Base-by-base conservation (phyloP, 106 monocot genomes). In the Alisma plantagoaquatica region DNA sequence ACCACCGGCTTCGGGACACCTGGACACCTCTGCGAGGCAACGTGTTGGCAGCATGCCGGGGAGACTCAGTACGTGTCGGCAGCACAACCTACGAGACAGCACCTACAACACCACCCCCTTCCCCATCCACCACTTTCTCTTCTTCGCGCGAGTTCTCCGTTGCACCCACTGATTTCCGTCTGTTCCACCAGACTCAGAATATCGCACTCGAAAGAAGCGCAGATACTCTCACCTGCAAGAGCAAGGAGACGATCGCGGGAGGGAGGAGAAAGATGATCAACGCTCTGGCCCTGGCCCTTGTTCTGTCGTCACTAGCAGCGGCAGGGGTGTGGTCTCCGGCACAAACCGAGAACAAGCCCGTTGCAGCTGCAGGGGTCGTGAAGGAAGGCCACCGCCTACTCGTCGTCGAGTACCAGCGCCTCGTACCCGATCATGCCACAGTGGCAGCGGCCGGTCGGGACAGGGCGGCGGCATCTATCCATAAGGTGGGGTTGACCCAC, bases 261-360 rank as follows among this genome's bases (percentile, higher is more conserved):
- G n/a, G n/a, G n/a, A n/a, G n/a, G n/a, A n/a, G n/a, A 50, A 31
- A 21, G 10, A 92, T 92, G 82, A 79, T 87, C 61, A 92, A 87
- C 67, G 20, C 72, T 1, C 19, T 78, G 17, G 77, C 91, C 5
- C 2, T 92, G 9, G 55, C 49, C 30, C 52, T 63, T 32, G 35
- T 83, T 38, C 0, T 77, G 62, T 56, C 76, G 53, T 70, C 92
- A 33, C 71, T 92, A 29, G 68, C 74, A 29, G 64, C 67, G 46
- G 79, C 86, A 56, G 74, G 79, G 1, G 47, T 92, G 28, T 83
- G 68, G 70, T 82, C 82, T 0, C 86, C 86, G 3, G n/a, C n/a
- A n/a, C n/a, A n/a, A n/a, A 30, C 70, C 4, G 54, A 70, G 41
- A 31, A 43, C 20, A 30, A 55, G 23, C 15, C 29, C 1, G 54